These are phyloP conservation scores for Eucalyptus cladocalyx DNA, from an alignment of 345 rosid species.

Conservation along the genomic window DNA sequence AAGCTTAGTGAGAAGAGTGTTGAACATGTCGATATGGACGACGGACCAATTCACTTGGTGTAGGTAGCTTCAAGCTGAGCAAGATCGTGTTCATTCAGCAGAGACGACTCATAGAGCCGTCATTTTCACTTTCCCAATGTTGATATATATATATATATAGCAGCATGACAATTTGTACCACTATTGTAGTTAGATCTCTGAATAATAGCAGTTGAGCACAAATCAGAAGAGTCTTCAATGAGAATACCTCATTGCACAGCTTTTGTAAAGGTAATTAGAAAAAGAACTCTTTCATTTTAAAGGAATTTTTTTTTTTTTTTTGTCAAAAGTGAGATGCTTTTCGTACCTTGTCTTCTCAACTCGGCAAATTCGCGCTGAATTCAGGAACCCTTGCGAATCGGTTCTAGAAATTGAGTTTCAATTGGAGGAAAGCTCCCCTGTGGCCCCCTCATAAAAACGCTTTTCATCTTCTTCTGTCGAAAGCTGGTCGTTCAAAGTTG, in stretches of 20 bases:
- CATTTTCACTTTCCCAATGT: conserved; percentile 69
- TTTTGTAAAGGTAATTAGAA: not conserved
- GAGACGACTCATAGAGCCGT: conserved; percentile 60
- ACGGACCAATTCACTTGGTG: conserved; percentile 80
- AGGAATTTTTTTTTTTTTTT: not conserved
- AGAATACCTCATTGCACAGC: not conserved
- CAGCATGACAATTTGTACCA: not conserved
- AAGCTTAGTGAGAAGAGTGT: conserved; percentile 70
- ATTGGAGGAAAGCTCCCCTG: not conserved
- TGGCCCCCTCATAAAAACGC: not conserved
- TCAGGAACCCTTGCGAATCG: not conserved
- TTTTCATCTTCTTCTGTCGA: not conserved
- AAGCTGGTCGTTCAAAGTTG: not conserved
- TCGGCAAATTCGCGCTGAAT: not conserved
- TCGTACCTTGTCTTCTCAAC: not conserved
- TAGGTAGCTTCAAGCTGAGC: conserved; percentile 25
- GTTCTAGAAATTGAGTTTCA: not conserved
- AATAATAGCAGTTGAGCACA: not conserved
- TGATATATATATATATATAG: not conserved
- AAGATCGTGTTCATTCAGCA: conserved; percentile 49
- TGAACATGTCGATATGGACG: conserved; percentile 58
- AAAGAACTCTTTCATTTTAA: not conserved
- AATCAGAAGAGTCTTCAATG: not conserved
- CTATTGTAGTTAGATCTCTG: not conserved
- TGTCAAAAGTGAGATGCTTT: not conserved